These are phyloP conservation scores for Psidium friedrichsthalianum DNA, from an alignment of 345 rosid genomes.

Conservation along the genomic window DNA sequence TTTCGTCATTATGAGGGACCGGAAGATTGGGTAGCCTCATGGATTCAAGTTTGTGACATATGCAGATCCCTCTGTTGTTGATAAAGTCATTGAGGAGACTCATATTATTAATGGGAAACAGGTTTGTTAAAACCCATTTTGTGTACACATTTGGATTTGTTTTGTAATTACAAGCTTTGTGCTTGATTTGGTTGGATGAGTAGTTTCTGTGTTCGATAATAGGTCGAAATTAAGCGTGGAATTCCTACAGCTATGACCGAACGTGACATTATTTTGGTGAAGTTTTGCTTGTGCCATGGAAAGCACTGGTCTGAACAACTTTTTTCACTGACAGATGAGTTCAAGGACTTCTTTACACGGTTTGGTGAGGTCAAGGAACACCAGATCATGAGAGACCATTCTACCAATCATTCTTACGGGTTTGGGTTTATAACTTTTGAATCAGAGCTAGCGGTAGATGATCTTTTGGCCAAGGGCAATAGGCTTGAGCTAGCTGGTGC, in stretches of 20 bases:
- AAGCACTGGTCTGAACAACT: neutral
- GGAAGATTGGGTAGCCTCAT: too few species aligned
- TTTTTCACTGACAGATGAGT: slow-evolving; percentile 37
- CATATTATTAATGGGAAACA: too few species aligned
- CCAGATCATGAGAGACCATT: slow-evolving; percentile 63
- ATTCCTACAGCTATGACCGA: slow-evolving; percentile 74
- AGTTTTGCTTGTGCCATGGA: neutral
- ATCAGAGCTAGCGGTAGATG: slow-evolving; percentile 60
- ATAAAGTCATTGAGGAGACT: too few species aligned
- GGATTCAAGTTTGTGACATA: too few species aligned
- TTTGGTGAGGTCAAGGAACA: slow-evolving; percentile 67
- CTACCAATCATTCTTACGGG: slow-evolving; percentile 72
- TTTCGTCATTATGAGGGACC: too few species aligned
- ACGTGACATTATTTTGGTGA: slow-evolving; percentile 22
- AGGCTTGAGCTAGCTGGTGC: slow-evolving; percentile 54
- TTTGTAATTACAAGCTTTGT: neutral
- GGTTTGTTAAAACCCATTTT: too few species aligned
- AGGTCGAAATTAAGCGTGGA: too few species aligned
- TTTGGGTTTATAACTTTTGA: slow-evolving; percentile 71
- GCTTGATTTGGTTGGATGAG: too few species aligned
- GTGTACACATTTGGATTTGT: too few species aligned
- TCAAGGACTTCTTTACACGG: slow-evolving; percentile 60
- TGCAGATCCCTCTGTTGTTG: too few species aligned
- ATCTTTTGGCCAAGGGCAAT: slow-evolving; percentile 54
- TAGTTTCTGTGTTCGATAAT: too few species aligned